phyloP scores from a whole-genome alignment of 2,329 filamentous ascomycete genomes.

The Fusarium sp. region DNA sequence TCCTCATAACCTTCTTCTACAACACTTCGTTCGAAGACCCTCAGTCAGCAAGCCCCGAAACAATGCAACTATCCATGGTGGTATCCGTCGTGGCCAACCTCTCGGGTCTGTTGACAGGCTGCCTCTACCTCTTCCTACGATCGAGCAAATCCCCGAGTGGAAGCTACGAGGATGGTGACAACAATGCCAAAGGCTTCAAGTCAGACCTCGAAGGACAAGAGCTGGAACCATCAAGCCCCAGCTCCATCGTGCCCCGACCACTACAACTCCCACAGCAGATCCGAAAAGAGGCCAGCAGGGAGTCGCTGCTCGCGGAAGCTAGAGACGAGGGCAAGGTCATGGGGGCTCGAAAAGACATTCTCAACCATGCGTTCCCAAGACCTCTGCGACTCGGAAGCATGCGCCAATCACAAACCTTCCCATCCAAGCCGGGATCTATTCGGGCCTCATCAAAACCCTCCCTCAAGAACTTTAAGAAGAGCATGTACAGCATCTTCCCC shows the following conservation, averaged over 20 bases:
- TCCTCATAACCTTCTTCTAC: slow-evolving; percentile 74
- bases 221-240: slow-evolving; percentile 22
- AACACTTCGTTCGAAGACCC: slow-evolving; percentile 61
- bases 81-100: slow-evolving; percentile 75
- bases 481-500: slow-evolving; percentile 45
- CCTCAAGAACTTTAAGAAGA: slow-evolving; percentile 41
- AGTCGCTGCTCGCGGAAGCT: slow-evolving; percentile 17
- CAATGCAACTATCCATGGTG: slow-evolving; percentile 68
- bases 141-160: slow-evolving; percentile 70
- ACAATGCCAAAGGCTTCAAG: slow-evolving; percentile 24
- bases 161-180: slow-evolving; percentile 52
- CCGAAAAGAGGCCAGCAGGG: slow-evolving; percentile 26
- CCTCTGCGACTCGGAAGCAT: slow-evolving; percentile 39
- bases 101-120: slow-evolving; percentile 73
- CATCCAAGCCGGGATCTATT: slow-evolving; percentile 28
- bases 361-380: slow-evolving; percentile 28
- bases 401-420: slow-evolving; percentile 31
- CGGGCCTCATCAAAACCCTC: slow-evolving; percentile 34
- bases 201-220: slow-evolving; percentile 27
- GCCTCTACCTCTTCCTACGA: slow-evolving; percentile 75
- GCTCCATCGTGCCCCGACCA: slow-evolving; percentile 17
- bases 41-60: slow-evolving; percentile 51
- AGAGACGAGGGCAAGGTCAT: slow-evolving; percentile 50
- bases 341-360: slow-evolving; percentile 40
- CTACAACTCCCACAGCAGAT: slow-evolving; percentile 18